Evolutionary conservation across 164 flowering plant species (phyloP).

Genomic region (Kingdonia uniflora): DNA sequence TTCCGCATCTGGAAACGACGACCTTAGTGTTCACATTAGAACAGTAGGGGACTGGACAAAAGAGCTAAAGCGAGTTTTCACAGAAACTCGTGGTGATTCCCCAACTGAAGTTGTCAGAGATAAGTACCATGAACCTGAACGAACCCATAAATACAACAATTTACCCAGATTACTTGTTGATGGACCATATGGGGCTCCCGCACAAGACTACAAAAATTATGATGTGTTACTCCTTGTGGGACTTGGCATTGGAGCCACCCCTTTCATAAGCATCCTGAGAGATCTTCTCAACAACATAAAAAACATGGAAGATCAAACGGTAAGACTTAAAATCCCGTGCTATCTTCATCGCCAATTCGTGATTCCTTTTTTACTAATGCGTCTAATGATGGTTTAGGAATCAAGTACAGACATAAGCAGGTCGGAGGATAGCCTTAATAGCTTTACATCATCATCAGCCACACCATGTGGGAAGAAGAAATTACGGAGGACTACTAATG

Average conservation of each 20-base stretch:
- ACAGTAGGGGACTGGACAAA: constrained; percentile 89
- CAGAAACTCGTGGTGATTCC: constrained; percentile 36
- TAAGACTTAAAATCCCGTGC: constrained; percentile 10
- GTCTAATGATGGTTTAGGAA: constrained; percentile 33
- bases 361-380: not conserved
- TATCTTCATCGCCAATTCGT: not conserved
- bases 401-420: constrained; percentile 50
- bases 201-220: constrained; percentile 79
- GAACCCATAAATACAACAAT: constrained; percentile 27
- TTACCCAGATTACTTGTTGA: constrained; percentile 68
- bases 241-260: constrained; percentile 97
- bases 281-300: constrained; percentile 66
- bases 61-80: constrained; percentile 68
- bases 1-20: constrained; percentile 85
- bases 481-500: constrained; percentile 46
- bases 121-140: constrained; percentile 8
- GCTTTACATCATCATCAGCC: constrained; percentile 39
- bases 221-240: constrained; percentile 93
- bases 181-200: constrained; percentile 99
- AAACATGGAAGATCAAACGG: constrained; percentile 46
- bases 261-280: constrained; percentile 88
- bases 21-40: constrained; percentile 88
- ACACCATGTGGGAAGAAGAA: constrained; percentile 42
- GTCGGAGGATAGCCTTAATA: constrained; percentile 64
- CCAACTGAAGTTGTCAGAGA: constrained; percentile 39